Evolutionary conservation across 2,329 filamentous ascomycete species (phyloP).

Genomic region (Exophiala calicioides): DNA sequence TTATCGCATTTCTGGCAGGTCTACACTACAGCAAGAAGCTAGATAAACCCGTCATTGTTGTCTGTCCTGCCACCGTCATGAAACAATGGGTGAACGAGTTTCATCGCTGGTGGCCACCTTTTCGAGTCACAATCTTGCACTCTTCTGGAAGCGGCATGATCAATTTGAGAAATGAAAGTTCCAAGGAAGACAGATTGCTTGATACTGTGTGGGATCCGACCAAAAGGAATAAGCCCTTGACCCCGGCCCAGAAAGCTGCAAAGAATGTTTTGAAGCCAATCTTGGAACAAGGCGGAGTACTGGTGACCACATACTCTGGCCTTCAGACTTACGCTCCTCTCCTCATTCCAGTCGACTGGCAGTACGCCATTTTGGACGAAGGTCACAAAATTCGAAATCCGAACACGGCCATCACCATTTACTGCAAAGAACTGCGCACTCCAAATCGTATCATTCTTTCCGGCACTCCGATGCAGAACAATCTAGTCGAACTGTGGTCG

Average conservation of each 20-base stretch:
- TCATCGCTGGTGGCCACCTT: slow-evolving; percentile 98
- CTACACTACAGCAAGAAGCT: slow-evolving; percentile 89
- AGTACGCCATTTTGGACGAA: slow-evolving; percentile 91
- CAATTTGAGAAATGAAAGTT: slow-evolving; percentile 65
- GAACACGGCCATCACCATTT: slow-evolving; percentile 89
- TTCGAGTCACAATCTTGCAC: slow-evolving; percentile 91
- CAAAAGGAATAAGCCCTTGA: slow-evolving; percentile 41
- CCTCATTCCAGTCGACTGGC: slow-evolving; percentile 82
- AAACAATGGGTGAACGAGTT: slow-evolving; percentile 99
- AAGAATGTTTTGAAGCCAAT: slow-evolving; percentile 81
- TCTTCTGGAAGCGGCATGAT: slow-evolving; percentile 96
- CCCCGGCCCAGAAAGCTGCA: slow-evolving; percentile 67
- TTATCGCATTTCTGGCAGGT: slow-evolving; percentile 81
- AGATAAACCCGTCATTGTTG: slow-evolving; percentile 81
- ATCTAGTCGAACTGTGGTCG: slow-evolving; percentile 91
- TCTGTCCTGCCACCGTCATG: slow-evolving; percentile 91
- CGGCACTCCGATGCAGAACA: slow-evolving; percentile 97
- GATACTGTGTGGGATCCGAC: slow-evolving; percentile 55
- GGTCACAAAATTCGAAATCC: slow-evolving; percentile 98
- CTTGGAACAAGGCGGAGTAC: slow-evolving; percentile 79
- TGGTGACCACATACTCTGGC: slow-evolving; percentile 94
- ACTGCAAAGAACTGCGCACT: slow-evolving; percentile 90
- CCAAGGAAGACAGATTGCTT: slow-evolving; percentile 64
- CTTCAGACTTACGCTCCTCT: slow-evolving; percentile 88
- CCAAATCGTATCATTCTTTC: slow-evolving; percentile 90